A percentile compares a stretch with the other conserved stretches of the same genome.
phyloP scores from a whole-genome alignment of 805 yeast genomes.

The Ogataea methanolica region DNA sequence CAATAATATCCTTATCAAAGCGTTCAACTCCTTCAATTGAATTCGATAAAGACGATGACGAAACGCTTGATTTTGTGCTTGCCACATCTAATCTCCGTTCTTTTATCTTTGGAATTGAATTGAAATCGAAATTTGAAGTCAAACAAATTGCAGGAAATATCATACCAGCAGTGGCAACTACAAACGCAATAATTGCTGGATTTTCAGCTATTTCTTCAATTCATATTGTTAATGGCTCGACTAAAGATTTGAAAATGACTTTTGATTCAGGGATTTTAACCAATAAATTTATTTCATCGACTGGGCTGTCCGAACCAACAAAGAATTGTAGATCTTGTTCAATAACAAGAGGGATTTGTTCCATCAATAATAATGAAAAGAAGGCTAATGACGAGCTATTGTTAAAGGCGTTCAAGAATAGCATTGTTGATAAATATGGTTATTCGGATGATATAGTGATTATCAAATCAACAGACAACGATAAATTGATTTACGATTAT shows the following conservation, averaged over 20 bases:
- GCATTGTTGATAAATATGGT: conserved; percentile 43
- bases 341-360: conserved; percentile 47
- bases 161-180: conserved; percentile 97
- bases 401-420: conserved; percentile 48
- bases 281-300: conserved; percentile 56
- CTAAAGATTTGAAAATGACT: conserved; percentile 40
- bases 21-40: conserved; percentile 42
- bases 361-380: conserved; percentile 24
- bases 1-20: conserved; percentile 45
- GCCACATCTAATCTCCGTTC: conserved; percentile 82
- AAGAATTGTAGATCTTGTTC: conserved; percentile 67
- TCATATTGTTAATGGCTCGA: conserved; percentile 27
- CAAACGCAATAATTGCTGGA: conserved; percentile 94
- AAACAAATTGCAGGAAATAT: conserved; percentile 97
- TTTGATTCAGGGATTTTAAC: conserved; percentile 51
- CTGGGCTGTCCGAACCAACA: conserved; percentile 58
- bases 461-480: conserved; percentile 35
- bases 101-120: conserved; percentile 60
- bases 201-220: conserved; percentile 73
- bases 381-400: conserved; percentile 18
- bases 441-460: conserved; percentile 50
- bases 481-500: conserved; percentile 67
- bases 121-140: conserved; percentile 75
- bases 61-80: conserved; percentile 81
- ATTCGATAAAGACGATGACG: conserved; percentile 95